These are phyloP conservation scores for Beauveria sp. DNA, from an alignment of 2,329 filamentous ascomycete species.

Conservation along the genomic window DNA sequence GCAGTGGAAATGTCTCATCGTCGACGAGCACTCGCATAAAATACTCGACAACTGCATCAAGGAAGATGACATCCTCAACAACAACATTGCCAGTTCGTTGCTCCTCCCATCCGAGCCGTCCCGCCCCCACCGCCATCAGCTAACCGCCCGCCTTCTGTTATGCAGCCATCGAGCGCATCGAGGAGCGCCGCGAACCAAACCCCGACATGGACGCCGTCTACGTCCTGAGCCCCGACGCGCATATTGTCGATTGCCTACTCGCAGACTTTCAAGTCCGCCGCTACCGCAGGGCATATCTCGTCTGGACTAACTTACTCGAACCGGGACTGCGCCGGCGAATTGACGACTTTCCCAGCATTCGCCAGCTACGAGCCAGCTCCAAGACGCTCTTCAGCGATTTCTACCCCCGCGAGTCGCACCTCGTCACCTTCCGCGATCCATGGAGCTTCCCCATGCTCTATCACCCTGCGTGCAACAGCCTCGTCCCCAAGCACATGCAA, in stretches of 20 bases:
- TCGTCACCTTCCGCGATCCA: conserved; percentile 87
- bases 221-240: conserved; percentile 73
- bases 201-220: conserved; percentile 93
- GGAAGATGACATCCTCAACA: conserved; percentile 94
- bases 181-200: conserved; percentile 74
- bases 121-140: conserved; percentile 7
- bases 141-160: conserved; percentile 12
- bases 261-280: conserved; percentile 81
- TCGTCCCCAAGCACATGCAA: conserved; percentile 79
- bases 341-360: conserved; percentile 60
- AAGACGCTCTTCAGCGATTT: conserved; percentile 82
- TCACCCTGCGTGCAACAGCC: conserved; percentile 79
- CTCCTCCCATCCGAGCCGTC: neutral
- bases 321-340: conserved; percentile 64
- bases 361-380: conserved; percentile 71
- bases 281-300: conserved; percentile 70
- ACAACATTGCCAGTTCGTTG: conserved; percentile 83
- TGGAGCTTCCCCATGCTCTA: conserved; percentile 93
- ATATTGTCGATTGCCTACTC: conserved; percentile 89
- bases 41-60: conserved; percentile 86
- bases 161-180: conserved; percentile 87
- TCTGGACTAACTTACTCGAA: conserved; percentile 77
- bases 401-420: conserved; percentile 81
- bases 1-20: conserved; percentile 93
- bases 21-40: conserved; percentile 77